phyloP scores from a whole-genome alignment of 352 stramenopile genomes.

The Globisporangium viniferum region DNA sequence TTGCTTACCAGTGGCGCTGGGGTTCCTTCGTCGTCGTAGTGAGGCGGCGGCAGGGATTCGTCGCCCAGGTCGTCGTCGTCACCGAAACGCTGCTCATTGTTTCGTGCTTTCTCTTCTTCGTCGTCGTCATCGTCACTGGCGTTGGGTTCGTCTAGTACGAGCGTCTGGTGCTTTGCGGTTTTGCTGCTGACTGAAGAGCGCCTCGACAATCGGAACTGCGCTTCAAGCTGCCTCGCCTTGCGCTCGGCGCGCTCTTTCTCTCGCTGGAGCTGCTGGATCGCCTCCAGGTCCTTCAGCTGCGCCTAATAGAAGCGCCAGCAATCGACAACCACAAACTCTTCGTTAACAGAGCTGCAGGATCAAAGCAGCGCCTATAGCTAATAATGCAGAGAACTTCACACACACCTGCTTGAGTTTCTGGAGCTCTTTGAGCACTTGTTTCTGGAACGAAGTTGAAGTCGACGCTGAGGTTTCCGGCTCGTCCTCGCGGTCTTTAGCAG shows the following conservation, averaged over 20 bases:
- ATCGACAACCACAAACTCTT: neutral
- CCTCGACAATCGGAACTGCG: conserved; percentile 9
- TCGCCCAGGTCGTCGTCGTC: conserved; percentile 10
- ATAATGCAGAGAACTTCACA: neutral
- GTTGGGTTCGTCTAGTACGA: conserved; percentile 19
- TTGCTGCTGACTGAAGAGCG: neutral
- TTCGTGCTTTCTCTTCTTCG: neutral
- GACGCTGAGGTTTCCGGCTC: conserved; percentile 6
- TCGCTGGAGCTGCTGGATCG: conserved; percentile 29
- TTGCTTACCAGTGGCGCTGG: neutral
- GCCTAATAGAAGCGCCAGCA: conserved; percentile 22
- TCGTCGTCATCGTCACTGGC: conserved; percentile 1
- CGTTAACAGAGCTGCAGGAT: conserved; percentile 1
- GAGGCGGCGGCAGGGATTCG: conserved; percentile 18
- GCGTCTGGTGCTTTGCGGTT: neutral
- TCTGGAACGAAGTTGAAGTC: conserved; percentile 34
- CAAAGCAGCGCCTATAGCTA: too few species aligned
- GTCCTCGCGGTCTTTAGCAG: neutral
- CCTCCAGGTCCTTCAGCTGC: conserved; percentile 33
- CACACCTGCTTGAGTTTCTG: conserved; percentile 46
- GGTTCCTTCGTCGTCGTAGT: conserved; percentile 13
- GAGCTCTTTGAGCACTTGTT: conserved; percentile 43
- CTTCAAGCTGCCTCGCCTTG: conserved; percentile 25
- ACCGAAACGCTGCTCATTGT: conserved; percentile 11
- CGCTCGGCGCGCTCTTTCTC: conserved; percentile 37